Percentiles rank a stretch among this genome's conserved stretches.
Conservation (phyloP, 371 early-diverging fungal genomes). For the Saksenaea vasiformis region DNA sequence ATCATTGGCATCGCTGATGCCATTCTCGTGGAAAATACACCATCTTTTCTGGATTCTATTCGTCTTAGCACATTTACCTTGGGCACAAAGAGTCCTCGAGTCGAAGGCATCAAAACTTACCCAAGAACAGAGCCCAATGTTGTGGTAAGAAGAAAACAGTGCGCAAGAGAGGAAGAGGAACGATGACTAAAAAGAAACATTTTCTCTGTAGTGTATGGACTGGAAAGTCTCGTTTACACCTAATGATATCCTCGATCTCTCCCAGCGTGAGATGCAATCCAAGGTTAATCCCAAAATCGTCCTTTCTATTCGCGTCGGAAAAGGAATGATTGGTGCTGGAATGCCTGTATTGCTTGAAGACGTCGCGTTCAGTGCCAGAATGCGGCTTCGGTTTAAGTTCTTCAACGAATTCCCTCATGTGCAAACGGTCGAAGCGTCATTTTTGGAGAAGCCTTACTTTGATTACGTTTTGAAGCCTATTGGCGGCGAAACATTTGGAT, state of each 20-base stretch:
- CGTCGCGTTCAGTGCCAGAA: conserved; percentile 81
- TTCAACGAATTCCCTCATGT: conserved; percentile 86
- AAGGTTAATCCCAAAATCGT: conserved; percentile 89
- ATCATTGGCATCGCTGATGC: conserved; percentile 73
- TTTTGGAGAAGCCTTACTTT: conserved; percentile 84
- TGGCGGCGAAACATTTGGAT: conserved; percentile 82
- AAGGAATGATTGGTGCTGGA: conserved; percentile 81
- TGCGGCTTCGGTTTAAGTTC: conserved; percentile 76
- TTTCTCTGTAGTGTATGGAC: conserved; percentile 41
- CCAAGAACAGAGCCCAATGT: conserved; percentile 77
- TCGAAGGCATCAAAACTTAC: conserved; percentile 81
- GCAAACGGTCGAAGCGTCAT: conserved; percentile 79
- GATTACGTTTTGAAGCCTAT: conserved; percentile 93
- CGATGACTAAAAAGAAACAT: neutral
- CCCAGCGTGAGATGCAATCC: conserved; percentile 55
- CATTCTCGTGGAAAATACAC: conserved; percentile 74
- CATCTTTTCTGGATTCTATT: conserved; percentile 87
- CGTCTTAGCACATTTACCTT: conserved; percentile 91
- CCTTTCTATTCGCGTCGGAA: conserved; percentile 88
- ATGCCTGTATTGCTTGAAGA: conserved; percentile 92
- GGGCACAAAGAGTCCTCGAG: conserved; percentile 91
- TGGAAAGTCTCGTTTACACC: conserved; percentile 84
- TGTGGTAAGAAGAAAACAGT: conserved; percentile 54
- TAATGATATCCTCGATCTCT: conserved; percentile 70
- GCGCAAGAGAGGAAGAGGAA: conserved; percentile 6